Conservation (phyloP, 2,329 filamentous ascomycete genomes). For the Triangularia verruculosa region DNA sequence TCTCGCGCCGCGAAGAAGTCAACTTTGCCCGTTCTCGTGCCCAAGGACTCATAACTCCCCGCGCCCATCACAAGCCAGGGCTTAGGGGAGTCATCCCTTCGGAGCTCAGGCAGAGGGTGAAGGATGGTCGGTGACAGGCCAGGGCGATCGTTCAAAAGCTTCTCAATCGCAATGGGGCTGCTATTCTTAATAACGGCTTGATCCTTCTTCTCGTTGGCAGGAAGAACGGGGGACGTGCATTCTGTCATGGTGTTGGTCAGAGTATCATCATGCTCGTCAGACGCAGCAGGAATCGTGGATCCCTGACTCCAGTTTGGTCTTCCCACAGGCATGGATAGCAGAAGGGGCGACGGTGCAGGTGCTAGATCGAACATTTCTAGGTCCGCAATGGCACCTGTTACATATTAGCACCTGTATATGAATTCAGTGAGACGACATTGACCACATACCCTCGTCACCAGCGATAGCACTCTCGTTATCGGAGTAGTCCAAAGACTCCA, state of each 20-base stretch:
- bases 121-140: neutral
- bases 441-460: neutral
- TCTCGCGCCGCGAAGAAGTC: conserved; percentile 31
- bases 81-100: neutral
- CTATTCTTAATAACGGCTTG: neutral
- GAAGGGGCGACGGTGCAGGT: neutral
- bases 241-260: neutral
- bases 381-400: neutral
- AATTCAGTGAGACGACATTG: neutral
- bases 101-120: neutral
- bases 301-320: neutral
- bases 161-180: neutral
- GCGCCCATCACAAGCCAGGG: neutral
- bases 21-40: conserved; percentile 26
- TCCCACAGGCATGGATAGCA: neutral
- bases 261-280: neutral
- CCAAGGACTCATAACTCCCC: conserved; percentile 7
- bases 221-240: neutral
- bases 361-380: neutral
- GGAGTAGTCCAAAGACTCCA: neutral
- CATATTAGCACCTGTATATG: neutral
- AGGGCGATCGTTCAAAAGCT: neutral
- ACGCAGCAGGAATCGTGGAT: neutral
- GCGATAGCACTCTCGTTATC: neutral
- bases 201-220: neutral